phyloP scores from a whole-genome alignment of 148 eudicot species.

The Arbutus unedo region DNA sequence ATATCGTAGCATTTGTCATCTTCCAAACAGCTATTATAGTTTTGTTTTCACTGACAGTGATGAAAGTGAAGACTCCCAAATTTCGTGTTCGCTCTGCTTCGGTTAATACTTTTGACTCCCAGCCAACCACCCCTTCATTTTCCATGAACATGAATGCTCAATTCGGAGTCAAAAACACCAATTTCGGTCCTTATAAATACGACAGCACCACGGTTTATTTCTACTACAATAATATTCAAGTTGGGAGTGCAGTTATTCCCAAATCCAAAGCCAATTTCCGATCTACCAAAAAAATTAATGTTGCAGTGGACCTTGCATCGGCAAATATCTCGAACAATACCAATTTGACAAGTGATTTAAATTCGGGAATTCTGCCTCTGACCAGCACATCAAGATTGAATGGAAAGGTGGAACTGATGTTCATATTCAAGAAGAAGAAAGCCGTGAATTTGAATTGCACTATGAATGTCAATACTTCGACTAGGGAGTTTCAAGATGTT shows the following conservation, averaged over 20 bases:
- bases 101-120: neutral
- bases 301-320: conserved; percentile 8
- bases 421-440: conserved; percentile 19
- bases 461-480: neutral
- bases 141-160: conserved; percentile 12
- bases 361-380: conserved; percentile 16
- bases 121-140: neutral
- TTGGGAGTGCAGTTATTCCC: neutral
- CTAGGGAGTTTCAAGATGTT: neutral
- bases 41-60: neutral
- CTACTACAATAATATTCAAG: neutral
- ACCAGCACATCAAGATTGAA: conserved; percentile 11
- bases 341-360: neutral
- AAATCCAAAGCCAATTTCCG: neutral
- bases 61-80: conserved; percentile 4
- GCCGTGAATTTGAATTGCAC: conserved; percentile 15
- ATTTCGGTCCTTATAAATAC: conserved; percentile 3
- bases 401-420: conserved; percentile 20
- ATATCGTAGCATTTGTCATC: neutral
- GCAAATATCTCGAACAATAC: neutral
- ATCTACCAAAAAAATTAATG: conserved; percentile 14
- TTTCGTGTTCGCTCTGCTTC: neutral
- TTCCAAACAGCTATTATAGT: neutral
- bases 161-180: conserved; percentile 21
- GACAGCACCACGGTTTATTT: neutral